A percentile compares a stretch with the other conserved stretches of the same genome.
These are phyloP conservation scores for Debaryomycetaceae sp. DNA, from an alignment of 1,139 yeast genomes.

Conservation along the genomic window DNA sequence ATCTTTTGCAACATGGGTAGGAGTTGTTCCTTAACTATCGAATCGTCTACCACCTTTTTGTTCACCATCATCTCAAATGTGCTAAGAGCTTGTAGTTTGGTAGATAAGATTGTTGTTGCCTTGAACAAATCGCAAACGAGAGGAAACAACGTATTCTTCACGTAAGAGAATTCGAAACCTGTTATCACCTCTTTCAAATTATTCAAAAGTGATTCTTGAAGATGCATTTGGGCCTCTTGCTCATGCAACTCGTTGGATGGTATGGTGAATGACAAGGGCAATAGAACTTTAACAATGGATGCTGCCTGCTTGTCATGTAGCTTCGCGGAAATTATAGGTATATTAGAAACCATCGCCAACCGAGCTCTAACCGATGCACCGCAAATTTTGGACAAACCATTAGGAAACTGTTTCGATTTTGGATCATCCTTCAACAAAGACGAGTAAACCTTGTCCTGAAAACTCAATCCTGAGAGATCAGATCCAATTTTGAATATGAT, in stretches of 20 bases:
- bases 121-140: conserved; percentile 68
- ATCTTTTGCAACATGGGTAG: conserved; percentile 70
- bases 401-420: conserved; percentile 34
- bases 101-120: conserved; percentile 76
- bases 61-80: conserved; percentile 60
- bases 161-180: conserved; percentile 64
- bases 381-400: conserved; percentile 38
- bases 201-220: conserved; percentile 58
- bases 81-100: conserved; percentile 67
- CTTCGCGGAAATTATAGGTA: conserved; percentile 50
- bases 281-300: conserved; percentile 27
- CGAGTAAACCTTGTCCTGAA: conserved; percentile 62
- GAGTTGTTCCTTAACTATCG: conserved; percentile 70
- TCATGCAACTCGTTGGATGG: conserved; percentile 23
- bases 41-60: conserved; percentile 62
- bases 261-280: conserved; percentile 26
- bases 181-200: conserved; percentile 42
- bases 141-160: conserved; percentile 74
- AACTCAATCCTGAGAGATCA: conserved; percentile 69
- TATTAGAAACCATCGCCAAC: conserved; percentile 49
- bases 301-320: conserved; percentile 47
- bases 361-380: conserved; percentile 33
- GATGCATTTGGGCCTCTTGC: conserved; percentile 31
- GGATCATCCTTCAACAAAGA: conserved; percentile 27
- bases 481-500: conserved; percentile 65